Evolutionary conservation across 192 early-diverging fungal genomes (phyloP), one percentile per base, ranked within the genome.

Genomic region (Thamnidium elegans): DNA sequence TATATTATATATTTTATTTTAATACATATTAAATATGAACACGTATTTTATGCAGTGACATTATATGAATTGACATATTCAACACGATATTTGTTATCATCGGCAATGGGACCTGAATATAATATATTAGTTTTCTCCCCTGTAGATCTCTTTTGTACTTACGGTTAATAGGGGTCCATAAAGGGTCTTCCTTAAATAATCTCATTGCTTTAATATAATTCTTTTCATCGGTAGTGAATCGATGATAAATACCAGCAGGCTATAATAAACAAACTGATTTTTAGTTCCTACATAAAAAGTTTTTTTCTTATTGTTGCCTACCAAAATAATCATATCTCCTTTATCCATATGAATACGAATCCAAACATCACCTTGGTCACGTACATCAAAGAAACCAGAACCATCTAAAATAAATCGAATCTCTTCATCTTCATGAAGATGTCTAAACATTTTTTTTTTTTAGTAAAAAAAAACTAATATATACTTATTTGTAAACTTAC

Each of bases 351-450:
- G 69, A 69, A 99, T 93, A 58, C 97, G 87, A 61, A 99, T 90
- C 97, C 95, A 99, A 20, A 77, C 55, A 60, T 88, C 83, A 1
- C 63, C 47, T 20, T 56, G 71, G 67, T 85, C 83, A 46, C 90
- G 80, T 44, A 90, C 86, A 64, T 91, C 95, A 83, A 98, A 95
- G 80, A 87, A 99, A n/a, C 95, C 97, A 19, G 85, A 80, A 14
- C 97, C 97, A 14, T 90, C 94, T 43, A 93, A 59, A 55, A 96
- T 87, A 69, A 79, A 97, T 26, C 97, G 87, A 66, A 99, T 99
- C 75, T 99, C 95, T 81, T 99, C 97, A 65, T 96, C 96, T 61
- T 95, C 94, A 74, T 97, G 95, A 58, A 96, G 80, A 72, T 98
- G 94, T 62, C 85, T 86, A 58, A 32, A 45, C 44, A 39, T 13